Evolutionary conservation across 345 rosid genomes (phyloP), one percentile per base, ranked within the genome.

Genomic region (Cardamine resedifolia): DNA sequence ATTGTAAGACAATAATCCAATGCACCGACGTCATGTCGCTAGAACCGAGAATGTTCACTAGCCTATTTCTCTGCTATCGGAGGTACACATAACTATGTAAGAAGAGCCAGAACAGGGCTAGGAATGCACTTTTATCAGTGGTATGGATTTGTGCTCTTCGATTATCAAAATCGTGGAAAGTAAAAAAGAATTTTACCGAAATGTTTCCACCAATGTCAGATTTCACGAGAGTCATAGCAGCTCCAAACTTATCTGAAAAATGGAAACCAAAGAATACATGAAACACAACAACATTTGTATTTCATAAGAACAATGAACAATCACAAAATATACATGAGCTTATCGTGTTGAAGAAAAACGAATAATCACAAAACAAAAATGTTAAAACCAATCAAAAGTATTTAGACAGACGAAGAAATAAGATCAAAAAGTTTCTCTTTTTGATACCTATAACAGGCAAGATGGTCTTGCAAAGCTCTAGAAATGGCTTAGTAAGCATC

Each of bases 131-230:
- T 57, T 12, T 15, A n/a, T 41, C 45, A 19, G 23, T 28, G 4
- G 26, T 50, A 24, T 58, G 31, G 56, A 66, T 51, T 59, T 67
- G 28, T 50, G 45, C 10, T 36, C 59, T 43, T 43, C 1, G 8
- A 39, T 15, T 31, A 50, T 3, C 57, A 30, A 60, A 38, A 12
- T 30, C 15, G 12, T 23, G 39, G 48, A 16, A 55, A 47, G 7
- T 34, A 69, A 28, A 74, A 62, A 52, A 63, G 61, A 28, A 10
- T 18, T 72, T 77, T 65, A 95, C 99, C 81, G 94, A 65, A 45
- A 94, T 84, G 77, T 94, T 94, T 28, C 98, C 97, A 33, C 96
- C 93, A 38, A 95, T 72, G 79, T 95, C 99, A 72, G 87, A 69
- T 81, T 95, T 95, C 70, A 95, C 96, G 15, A 95, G 91, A 12